Percentiles rank a stretch among this genome's conserved stretches.
These are phyloP conservation scores for Piloderma croceum DNA, from an alignment of 768 basidiomycete genomes.

Conservation along the genomic window DNA sequence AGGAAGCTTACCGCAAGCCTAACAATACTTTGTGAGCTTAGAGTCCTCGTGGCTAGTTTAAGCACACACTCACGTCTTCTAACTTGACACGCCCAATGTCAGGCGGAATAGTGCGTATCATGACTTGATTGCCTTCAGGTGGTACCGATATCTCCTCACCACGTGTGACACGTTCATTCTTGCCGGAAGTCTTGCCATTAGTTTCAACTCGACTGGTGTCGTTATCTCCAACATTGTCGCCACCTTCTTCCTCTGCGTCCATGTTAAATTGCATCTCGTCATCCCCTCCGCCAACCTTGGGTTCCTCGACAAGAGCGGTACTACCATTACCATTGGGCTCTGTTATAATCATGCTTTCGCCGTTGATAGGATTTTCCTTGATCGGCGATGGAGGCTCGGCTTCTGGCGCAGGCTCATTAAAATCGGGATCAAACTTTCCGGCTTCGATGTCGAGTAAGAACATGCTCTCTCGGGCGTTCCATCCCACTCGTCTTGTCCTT, in stretches of 20 bases:
- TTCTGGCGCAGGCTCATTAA: slow-evolving; percentile 55
- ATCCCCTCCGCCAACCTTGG: slow-evolving; percentile 46
- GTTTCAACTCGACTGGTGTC: slow-evolving; percentile 48
- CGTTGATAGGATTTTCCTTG: slow-evolving; percentile 47
- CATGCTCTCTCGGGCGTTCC: slow-evolving; percentile 64
- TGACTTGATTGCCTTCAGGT: slow-evolving; percentile 84
- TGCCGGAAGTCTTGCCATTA: slow-evolving; percentile 45
- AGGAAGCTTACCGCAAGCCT: slow-evolving; percentile 73
- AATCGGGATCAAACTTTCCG: slow-evolving; percentile 80
- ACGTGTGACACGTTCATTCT: slow-evolving; percentile 6
- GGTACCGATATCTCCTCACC: slow-evolving; percentile 53
- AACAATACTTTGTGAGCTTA: slow-evolving; percentile 6
- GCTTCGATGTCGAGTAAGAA: slow-evolving; percentile 79
- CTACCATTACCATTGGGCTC: slow-evolving; percentile 37
- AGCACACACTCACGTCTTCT: slow-evolving; percentile 62
- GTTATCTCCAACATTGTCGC: slow-evolving; percentile 59
- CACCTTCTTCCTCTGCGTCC: slow-evolving; percentile 67
- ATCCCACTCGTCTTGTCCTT: slow-evolving; percentile 79
- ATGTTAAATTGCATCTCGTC: slow-evolving; percentile 74
- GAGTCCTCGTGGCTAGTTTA: slow-evolving; percentile 1
- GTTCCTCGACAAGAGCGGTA: slow-evolving; percentile 41
- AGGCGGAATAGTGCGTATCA: slow-evolving; percentile 93
- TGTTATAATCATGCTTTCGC: slow-evolving; percentile 28
- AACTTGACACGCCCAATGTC: slow-evolving; percentile 86
- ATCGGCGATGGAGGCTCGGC: slow-evolving; percentile 38